These are phyloP conservation scores for Zancudomyces culisetae DNA, from an alignment of 371 early-diverging fungal genomes.

Conservation along the genomic window DNA sequence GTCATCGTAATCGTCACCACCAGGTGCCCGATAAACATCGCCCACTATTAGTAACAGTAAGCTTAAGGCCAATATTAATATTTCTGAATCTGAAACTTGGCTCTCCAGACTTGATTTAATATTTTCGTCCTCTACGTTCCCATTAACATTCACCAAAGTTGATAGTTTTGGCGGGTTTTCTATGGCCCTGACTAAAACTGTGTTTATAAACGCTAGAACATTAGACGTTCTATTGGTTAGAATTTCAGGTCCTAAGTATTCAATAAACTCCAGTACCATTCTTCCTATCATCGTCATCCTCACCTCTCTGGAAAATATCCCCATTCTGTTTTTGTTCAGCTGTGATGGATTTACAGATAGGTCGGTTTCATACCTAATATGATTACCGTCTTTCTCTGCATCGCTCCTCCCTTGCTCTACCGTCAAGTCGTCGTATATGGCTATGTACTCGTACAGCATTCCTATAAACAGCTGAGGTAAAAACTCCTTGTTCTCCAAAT, in stretches of 20 bases:
- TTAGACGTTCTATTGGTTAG: conserved; percentile 57
- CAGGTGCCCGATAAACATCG: neutral
- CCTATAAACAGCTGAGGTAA: neutral
- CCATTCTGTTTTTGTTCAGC: no score
- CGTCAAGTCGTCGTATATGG: neutral
- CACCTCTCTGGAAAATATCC: no score
- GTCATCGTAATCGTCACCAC: neutral
- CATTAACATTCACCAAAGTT: neutral
- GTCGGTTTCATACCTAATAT: no score
- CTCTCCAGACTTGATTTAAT: neutral
- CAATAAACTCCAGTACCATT: conserved; percentile 10
- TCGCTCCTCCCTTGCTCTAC: neutral
- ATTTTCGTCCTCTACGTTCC: neutral
- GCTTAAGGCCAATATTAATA: conserved; percentile 4
- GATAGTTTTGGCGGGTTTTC: neutral
- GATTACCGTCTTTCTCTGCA: neutral
- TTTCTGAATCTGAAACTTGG: neutral
- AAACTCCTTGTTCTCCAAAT: neutral
- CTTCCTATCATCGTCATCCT: conserved; percentile 9
- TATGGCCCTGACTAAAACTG: conserved; percentile 27
- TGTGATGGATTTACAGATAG: no score
- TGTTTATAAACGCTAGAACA: conserved; percentile 54
- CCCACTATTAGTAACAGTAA: conserved; percentile 1
- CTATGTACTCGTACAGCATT: neutral
- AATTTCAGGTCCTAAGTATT: conserved; percentile 40